Evolutionary conservation across 176 grass and related monocot genomes (phyloP), one percentile per base, ranked within the genome.

Genomic region (Ensete ventricosum): DNA sequence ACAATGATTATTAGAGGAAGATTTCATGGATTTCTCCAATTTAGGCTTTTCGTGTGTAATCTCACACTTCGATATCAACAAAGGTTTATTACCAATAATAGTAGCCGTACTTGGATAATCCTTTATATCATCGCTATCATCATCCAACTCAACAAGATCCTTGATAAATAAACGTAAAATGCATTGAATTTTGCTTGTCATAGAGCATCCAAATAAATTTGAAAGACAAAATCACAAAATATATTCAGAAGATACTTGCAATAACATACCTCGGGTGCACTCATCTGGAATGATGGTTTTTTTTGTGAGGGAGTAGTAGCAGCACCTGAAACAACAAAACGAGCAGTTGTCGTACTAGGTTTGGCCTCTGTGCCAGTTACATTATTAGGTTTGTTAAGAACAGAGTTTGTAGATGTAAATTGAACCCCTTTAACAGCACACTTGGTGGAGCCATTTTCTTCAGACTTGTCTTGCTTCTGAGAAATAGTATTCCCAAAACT

Each of bases 91-190:
- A 57, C 69, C 62, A 59, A 25, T 64, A 83, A 65, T 52, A 27
- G 49, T 65, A 74, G 29, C 25, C 71, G 21, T 11, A 66, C 17
- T 6, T 26, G 29, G 27, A 65, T 55, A 52, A 26, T 69, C 53
- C 17, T 55, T 70, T 8, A 4, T 53, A 76, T 19, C 63, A 72
- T 74, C 43, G 59, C 54, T 70, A 69, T 62, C 73, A 51, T 82
- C 69, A 14, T 82, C 82, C 58, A 84, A 26, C 64, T 84, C 72
- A 14, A 78, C 29, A 50, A 49, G 64, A 76, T 79, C 76, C 86
- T 88, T 76, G 1, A 69, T 73, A 79, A 51, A 34, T n/a, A 20
- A 76, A 26, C 29, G 5, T 5, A 58, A 24, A 48, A 14, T 11
- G 64, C 22, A 79, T 29, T 49, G 24, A 75, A 19, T 54, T 64